Evolutionary conservation across 192 early-diverging fungal species (phyloP).

Genomic region (Entophlyctis luteolus): DNA sequence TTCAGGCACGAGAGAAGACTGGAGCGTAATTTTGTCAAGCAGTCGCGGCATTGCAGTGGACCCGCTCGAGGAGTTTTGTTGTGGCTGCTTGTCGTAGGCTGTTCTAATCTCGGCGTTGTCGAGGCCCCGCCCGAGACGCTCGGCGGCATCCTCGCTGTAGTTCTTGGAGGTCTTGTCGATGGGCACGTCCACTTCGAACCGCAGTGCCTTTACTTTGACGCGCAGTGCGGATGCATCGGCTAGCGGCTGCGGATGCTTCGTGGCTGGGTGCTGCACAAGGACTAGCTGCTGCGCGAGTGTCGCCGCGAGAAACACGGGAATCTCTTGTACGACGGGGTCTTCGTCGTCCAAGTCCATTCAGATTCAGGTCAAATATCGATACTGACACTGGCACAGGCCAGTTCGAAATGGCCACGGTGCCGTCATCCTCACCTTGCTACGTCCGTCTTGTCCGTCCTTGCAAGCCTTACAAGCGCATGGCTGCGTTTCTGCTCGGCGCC

Average conservation of each 20-base stretch:
- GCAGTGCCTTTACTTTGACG: slow-evolving; percentile 76
- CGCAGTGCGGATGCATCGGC: slow-evolving; percentile 60
- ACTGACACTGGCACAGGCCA: too few species aligned
- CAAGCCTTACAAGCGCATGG: too few species aligned
- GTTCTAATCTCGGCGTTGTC: slow-evolving; percentile 70
- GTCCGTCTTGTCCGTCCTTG: too few species aligned
- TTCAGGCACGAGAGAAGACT: slow-evolving; percentile 71
- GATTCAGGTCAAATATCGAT: not conserved
- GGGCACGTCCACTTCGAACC: slow-evolving; percentile 81
- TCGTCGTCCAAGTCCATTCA: not conserved
- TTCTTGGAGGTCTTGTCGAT: slow-evolving; percentile 65
- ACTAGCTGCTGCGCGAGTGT: slow-evolving; percentile 58
- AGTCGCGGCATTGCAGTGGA: slow-evolving; percentile 32
- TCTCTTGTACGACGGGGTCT: slow-evolving; percentile 49
- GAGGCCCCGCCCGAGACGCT: slow-evolving; percentile 65
- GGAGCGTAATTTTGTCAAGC: slow-evolving; percentile 77
- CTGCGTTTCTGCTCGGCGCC: too few species aligned
- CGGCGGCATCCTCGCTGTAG: slow-evolving; percentile 76
- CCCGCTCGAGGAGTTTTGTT: not conserved
- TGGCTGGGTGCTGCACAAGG: slow-evolving; percentile 78
- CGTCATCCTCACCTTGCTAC: too few species aligned
- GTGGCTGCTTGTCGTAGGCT: slow-evolving; percentile 19
- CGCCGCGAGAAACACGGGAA: slow-evolving; percentile 76
- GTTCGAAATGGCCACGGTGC: too few species aligned
- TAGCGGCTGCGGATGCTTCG: slow-evolving; percentile 16